These are phyloP conservation scores for Geranium rotundifolium DNA, from an alignment of 345 rosid species.

Conservation along the genomic window DNA sequence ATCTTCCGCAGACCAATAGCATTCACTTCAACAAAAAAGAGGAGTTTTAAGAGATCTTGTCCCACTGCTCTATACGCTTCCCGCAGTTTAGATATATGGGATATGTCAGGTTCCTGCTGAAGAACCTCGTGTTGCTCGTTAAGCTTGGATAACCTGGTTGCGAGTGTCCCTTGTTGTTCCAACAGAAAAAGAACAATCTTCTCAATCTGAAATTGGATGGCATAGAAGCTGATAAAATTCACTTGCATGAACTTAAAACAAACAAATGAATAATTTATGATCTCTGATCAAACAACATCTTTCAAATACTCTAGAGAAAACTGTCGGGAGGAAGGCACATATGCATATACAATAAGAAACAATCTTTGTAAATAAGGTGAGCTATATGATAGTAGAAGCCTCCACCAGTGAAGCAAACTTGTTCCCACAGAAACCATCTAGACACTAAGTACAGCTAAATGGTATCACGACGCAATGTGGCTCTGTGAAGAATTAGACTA, in stretches of 20 bases:
- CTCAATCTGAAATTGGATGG: slow-evolving; percentile 58
- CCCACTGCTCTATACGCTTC: slow-evolving; percentile 77
- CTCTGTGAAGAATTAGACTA: background rate
- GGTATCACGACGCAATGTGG: background rate
- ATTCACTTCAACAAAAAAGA: slow-evolving; percentile 75
- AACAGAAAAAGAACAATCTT: slow-evolving; percentile 83
- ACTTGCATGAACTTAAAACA: background rate
- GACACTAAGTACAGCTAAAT: background rate
- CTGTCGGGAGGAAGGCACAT: too few relatives aligned
- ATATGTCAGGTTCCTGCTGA: slow-evolving; percentile 54
- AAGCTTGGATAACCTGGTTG: slow-evolving; percentile 54
- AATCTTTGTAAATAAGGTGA: too few relatives aligned
- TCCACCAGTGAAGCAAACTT: too few relatives aligned
- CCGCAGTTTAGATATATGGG: slow-evolving; percentile 47
- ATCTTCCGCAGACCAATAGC: slow-evolving; percentile 92
- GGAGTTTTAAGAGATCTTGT: slow-evolving; percentile 67
- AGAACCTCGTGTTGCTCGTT: slow-evolving; percentile 60
- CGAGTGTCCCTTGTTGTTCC: slow-evolving; percentile 91
- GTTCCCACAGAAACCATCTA: too few relatives aligned
- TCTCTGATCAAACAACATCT: background rate
- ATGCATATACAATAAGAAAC: too few relatives aligned
- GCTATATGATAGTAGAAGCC: too few relatives aligned
- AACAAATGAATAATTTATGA: background rate
- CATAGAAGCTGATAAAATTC: slow-evolving; percentile 1
- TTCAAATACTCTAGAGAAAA: too few relatives aligned